Evolutionary conservation across 176 grass and related monocot species (phyloP), one percentile per base, ranked within the genome.

Genomic region (Tillandsia leiboldiana): DNA sequence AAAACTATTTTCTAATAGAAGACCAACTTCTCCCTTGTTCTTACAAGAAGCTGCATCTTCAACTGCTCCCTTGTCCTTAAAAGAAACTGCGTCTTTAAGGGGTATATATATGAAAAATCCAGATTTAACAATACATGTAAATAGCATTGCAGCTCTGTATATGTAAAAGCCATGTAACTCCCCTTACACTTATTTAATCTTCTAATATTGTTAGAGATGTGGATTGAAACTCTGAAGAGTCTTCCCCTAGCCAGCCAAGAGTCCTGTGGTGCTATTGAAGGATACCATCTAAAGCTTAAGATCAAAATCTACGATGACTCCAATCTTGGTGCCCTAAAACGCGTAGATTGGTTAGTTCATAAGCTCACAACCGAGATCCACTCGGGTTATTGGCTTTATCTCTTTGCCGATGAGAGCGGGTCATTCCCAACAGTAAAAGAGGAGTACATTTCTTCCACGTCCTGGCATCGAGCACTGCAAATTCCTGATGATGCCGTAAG

Each of bases 331-430:
- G 83, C 88, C 12, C 81, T 91, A 58, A 88, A 91, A 77, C 80
- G 86, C 2, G 88, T 96, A 13, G 92, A 96, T 70, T 96, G 92
- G 88, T 81, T 96, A 69, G 92, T 91, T 47, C 88, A 96, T 53
- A 91, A 88, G 59, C 83, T 96, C 65, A 96, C 86, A 64, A 96
- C 92, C n/a, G 88, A 91, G 76, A 71, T 96, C 24, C 92, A 91
- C 75, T 91, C 88, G 1, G 77, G 83, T 76, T 96, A 87, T 70
- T 96, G 88, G 92, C 81, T 96, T 65, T 83, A 87, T 77, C 67
- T 91, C 48, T 91, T 83, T 61, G 81, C 88, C 49, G 88, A 91
- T 48, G 92, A 96, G 67, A 91, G 88, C 0, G 92, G 92, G 15
- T 87, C 88, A 67, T 91, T 96, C 74, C 85, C 86, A 20, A 81